Percentiles rank a stretch among this genome's conserved stretches.
phyloP scores from a whole-genome alignment of 2,329 filamentous ascomycete genomes.

The Exserohilum turcica region DNA sequence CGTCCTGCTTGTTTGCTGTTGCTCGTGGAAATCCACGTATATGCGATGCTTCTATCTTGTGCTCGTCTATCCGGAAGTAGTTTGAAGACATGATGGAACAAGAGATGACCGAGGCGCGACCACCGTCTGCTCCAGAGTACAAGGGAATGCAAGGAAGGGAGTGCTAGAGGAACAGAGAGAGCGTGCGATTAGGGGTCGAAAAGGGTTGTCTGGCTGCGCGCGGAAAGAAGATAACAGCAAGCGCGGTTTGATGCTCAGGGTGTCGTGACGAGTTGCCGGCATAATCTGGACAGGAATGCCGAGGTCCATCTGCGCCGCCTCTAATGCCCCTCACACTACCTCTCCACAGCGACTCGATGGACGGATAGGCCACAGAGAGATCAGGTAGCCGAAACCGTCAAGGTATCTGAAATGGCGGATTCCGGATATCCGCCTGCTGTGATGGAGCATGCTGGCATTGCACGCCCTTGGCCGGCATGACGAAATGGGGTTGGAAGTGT shows the following conservation, averaged over 20 bases:
- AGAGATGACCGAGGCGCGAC: constrained; percentile 1
- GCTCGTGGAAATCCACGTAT: constrained; percentile 81
- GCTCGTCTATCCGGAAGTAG: constrained; percentile 71
- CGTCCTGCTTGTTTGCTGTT: constrained; percentile 73
- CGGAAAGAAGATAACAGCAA: neutral
- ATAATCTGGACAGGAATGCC: constrained; percentile 29
- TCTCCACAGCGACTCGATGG: neutral
- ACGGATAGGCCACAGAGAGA: neutral
- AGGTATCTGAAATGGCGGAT: neutral
- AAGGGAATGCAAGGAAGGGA: neutral
- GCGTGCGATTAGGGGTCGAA: neutral
- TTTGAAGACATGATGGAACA: constrained; percentile 46
- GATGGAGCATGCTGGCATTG: neutral
- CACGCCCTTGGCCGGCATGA: neutral
- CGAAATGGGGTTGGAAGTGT: constrained; percentile 1
- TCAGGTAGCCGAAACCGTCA: neutral
- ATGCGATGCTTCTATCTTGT: constrained; percentile 69
- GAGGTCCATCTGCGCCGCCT: constrained; percentile 25
- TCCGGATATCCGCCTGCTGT: neutral
- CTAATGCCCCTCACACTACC: constrained; percentile 1
- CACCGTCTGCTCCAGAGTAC: neutral
- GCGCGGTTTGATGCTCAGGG: constrained; percentile 3
- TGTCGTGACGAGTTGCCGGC: constrained; percentile 26
- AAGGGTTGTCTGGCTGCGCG: neutral
- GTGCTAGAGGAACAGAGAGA: neutral